Evolutionary conservation across 371 early-diverging fungal species (phyloP), one percentile per base, ranked within the genome.

Genomic region (Mortierella sp.): DNA sequence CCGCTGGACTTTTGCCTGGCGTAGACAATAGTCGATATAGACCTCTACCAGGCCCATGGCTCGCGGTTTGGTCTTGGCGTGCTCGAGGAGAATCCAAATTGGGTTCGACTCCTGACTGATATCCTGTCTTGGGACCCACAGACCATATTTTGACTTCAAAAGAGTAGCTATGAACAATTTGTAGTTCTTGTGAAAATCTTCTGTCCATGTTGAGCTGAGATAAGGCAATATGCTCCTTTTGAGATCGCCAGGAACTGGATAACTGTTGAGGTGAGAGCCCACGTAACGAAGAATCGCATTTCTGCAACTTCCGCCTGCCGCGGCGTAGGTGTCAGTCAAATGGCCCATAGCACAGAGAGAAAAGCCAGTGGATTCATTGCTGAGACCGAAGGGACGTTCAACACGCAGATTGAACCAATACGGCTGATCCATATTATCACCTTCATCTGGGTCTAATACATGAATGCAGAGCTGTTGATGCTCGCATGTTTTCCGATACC

Each of bases 11-110:
- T 31, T 53, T 44, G 44, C 53, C 15, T 21, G 11, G 24, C 46
- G 21, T 21, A 61, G 23, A 19, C 62, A 61, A 19, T 61, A 47
- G 4, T 52, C 27, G 19, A 52, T 61, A 31, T 53, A 15, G 15
- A 61, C 24, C 14, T 52, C 47, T 2, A 53, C 62, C 4, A 46
- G 15, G 12, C 23, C 48, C 17, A 61, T 37, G 3, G 26, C 47
- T 4, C 2, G 21, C 3, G 62, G 48, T n/a, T 21, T 2, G 17
- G 32, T 43, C 24, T 34, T 32, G 34, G 62, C 46, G 11, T 31
- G 19, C 8, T 52, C 27, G n/a, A 61, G 54, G 12, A 52, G n/a
- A 17, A 61, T 21, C 19, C 11, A 15, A 2, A 61, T 14, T 1
- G 62, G 62, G 11, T 61, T 61, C 3, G n/a, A 14, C 19, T 21